Base-by-base conservation (phyloP, 768 basidiomycete species). In the Suillus subalutaceus region DNA sequence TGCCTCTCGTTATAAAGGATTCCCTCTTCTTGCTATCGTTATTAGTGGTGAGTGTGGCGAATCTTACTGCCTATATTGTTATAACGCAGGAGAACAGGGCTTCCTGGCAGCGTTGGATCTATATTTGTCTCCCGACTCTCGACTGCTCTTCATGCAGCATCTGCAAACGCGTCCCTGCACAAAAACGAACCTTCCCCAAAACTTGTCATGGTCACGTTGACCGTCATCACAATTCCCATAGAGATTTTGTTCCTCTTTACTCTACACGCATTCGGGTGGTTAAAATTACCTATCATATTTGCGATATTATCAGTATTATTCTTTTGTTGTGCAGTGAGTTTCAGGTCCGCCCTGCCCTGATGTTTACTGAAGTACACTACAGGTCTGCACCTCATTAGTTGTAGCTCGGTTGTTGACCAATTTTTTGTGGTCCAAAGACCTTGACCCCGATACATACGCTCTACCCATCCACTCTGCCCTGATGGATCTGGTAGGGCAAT, bases 371-470 rank as follows among this genome's bases (percentile, higher is more conserved):
- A n/a, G 1, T 40, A 40, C 46, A 60, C 46, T 64, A 4, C 72
- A 97, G 94, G 89, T 92, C 35, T 75, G 83, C 15, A 78, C 87
- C 65, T 95, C 95, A 2, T 83, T 98, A 6, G 32, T 83, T 37
- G 76, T 92, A 41, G 94, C 92, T 1, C 85, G 82, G 60, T 71
- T 73, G 13, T 80, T 96, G 59, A 96, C 94, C 2, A 78, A 86
- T 53, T 88, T 87, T 73, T 84, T 97, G 35, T 97, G 95, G 94
- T 84, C 85, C 0, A 87, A 81, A 64, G 82, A 86, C 13, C 82
- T 88, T 35, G 96, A 98, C 74, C 96, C 96, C 6, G 96, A 98
- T 75, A 89, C 92, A 79, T 96, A 97, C 74, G 94, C 94, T 2
- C 79, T 98, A n/a, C 96, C 96, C 9, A 86, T 97, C 35, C 95